Evolutionary conservation across 176 grass and related monocot genomes (phyloP).

Genomic region (Paspalum vaginatum): DNA sequence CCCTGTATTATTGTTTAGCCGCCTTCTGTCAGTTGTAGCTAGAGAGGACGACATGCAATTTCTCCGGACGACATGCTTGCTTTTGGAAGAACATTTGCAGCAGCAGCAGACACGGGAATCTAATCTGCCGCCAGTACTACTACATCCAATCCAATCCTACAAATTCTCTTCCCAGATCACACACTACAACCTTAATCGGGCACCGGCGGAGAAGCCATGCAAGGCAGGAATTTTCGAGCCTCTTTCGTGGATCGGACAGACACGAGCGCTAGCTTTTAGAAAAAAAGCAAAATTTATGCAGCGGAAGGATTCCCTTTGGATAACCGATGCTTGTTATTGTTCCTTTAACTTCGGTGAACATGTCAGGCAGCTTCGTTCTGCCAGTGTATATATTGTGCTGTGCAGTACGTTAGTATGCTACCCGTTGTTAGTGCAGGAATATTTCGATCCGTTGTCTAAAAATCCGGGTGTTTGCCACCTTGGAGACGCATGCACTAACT

Average conservation of each 20-base stretch:
- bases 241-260: slow-evolving; percentile 19
- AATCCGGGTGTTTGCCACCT: not conserved
- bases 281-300: slow-evolving; percentile 22
- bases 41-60: not conserved
- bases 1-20: not conserved
- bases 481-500: not conserved
- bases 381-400: not conserved
- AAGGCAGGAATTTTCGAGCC: slow-evolving; percentile 14
- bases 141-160: not conserved
- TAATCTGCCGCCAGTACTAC: not conserved
- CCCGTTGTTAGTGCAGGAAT: slow-evolving; percentile 30
- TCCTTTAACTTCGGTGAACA: not conserved
- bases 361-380: slow-evolving; percentile 39
- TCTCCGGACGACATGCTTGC: slow-evolving; percentile 6
- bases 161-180: slow-evolving; percentile 33
- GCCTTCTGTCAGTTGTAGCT: slow-evolving; percentile 9
- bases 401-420: not conserved
- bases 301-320: slow-evolving; percentile 13
- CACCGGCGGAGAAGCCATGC: too few relatives aligned
- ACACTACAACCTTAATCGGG: slow-evolving; percentile 30
- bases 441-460: slow-evolving; percentile 2
- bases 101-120: slow-evolving; percentile 27
- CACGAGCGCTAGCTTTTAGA: not conserved
- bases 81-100: slow-evolving; percentile 27
- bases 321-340: not conserved